Evolutionary conservation across 768 basidiomycete genomes (phyloP).

Genomic region (Pleurotus ostreatus): DNA sequence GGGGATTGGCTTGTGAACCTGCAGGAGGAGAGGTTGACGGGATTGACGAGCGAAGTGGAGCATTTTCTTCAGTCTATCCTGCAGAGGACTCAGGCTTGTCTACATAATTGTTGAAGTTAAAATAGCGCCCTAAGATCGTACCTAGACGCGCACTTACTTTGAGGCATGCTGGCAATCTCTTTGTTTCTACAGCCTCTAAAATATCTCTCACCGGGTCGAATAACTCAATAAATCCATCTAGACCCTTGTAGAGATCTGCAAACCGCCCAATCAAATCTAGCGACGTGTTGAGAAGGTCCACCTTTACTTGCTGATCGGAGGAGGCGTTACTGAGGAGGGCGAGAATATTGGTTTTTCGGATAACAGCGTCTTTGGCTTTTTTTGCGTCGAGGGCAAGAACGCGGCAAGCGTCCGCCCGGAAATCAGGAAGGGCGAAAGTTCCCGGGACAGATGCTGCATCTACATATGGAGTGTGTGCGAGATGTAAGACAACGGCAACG

Average conservation of each 20-base stretch:
- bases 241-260: slow-evolving; percentile 71
- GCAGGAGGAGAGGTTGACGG: slow-evolving; percentile 77
- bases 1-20: slow-evolving; percentile 94
- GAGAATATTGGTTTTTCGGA: slow-evolving; percentile 38
- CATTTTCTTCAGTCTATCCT: slow-evolving; percentile 52
- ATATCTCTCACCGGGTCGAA: slow-evolving; percentile 65
- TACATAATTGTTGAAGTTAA: slow-evolving; percentile 23
- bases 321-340: slow-evolving; percentile 30
- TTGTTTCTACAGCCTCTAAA: slow-evolving; percentile 47
- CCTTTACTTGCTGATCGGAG: slow-evolving; percentile 62
- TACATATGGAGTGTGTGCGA: slow-evolving; percentile 61
- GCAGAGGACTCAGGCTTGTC: slow-evolving; percentile 41
- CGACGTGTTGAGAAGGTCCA: slow-evolving; percentile 61
- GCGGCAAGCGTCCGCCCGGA: slow-evolving; percentile 43
- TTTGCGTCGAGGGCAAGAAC: slow-evolving; percentile 33
- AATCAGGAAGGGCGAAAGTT: slow-evolving; percentile 68
- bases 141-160: slow-evolving; percentile 39
- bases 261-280: slow-evolving; percentile 63
- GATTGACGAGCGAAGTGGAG: slow-evolving; percentile 70
- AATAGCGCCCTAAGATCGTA: slow-evolving; percentile 6
- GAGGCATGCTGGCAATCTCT: slow-evolving; percentile 43
- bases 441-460: slow-evolving; percentile 54
- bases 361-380: slow-evolving; percentile 33
- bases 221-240: slow-evolving; percentile 84
- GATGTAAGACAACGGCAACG: slow-evolving; percentile 62